phyloP scores from a whole-genome alignment of 179 eudicot species.

The Spinacia oleracea region DNA sequence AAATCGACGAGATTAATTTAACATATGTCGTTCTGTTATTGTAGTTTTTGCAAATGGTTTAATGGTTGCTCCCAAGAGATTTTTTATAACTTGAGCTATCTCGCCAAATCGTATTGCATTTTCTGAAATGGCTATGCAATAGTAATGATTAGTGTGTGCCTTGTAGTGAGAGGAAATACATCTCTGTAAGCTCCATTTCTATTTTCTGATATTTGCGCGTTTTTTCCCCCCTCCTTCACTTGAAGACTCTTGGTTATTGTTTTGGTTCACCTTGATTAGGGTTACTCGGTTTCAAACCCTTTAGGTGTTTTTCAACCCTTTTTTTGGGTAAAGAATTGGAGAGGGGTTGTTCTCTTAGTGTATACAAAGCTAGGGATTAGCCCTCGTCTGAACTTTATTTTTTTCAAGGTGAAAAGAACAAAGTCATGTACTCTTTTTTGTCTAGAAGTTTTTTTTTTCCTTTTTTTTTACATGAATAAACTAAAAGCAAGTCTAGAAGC shows the following conservation, averaged over 20 bases:
- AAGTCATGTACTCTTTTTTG: neutral
- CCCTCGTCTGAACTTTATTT: neutral
- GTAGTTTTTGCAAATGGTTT: neutral
- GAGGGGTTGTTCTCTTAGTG: neutral
- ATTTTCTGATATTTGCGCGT: neutral
- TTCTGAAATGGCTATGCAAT: neutral
- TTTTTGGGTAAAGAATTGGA: neutral
- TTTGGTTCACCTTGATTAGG: neutral
- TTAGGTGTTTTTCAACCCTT: neutral
- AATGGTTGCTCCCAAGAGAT: neutral
- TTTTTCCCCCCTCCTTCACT: neutral
- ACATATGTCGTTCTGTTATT: neutral
- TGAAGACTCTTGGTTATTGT: neutral
- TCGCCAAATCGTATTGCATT: neutral
- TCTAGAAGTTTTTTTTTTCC: too few relatives aligned
- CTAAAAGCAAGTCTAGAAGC: too few relatives aligned
- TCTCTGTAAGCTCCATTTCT: neutral
- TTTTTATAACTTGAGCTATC: too few relatives aligned
- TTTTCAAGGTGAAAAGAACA: neutral
- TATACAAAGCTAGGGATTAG: too few relatives aligned
- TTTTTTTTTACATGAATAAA: too few relatives aligned
- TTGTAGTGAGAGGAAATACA: neutral
- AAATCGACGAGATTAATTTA: neutral
- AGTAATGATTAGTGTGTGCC: neutral
- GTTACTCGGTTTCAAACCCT: neutral